These are phyloP conservation scores for Fusarium nurragi DNA, from an alignment of 2,329 filamentous ascomycete genomes.

Conservation along the genomic window DNA sequence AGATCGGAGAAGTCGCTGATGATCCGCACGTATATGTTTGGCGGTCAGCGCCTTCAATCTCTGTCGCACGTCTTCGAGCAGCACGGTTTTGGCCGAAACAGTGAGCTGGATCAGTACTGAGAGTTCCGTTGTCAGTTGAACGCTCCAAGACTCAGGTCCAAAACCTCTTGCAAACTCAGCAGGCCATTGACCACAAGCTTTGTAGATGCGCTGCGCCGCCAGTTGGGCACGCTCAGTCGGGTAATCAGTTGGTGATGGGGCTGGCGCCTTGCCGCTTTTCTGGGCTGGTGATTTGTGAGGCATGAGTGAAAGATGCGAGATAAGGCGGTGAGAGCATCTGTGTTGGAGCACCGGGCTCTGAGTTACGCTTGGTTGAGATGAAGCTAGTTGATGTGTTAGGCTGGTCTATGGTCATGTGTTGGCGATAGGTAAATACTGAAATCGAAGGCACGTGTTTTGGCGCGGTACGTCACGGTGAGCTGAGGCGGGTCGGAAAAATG, in stretches of 20 bases:
- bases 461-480: not conserved
- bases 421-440: conserved; percentile 2
- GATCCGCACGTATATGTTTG: not conserved
- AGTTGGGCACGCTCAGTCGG: not conserved
- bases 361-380: not conserved
- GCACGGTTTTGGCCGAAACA: not conserved
- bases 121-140: not conserved
- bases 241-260: not conserved
- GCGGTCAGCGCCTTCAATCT: not conserved
- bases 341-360: not conserved
- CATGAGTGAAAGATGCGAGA: not conserved
- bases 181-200: conserved; percentile 1
- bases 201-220: conserved; percentile 3
- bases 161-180: not conserved
- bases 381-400: not conserved
- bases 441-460: not conserved
- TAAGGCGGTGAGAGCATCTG: not conserved
- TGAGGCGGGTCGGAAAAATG: conserved; percentile 3
- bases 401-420: conserved; percentile 1
- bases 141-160: not conserved
- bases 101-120: not conserved
- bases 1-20: not conserved
- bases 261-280: not conserved
- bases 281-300: not conserved
- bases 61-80: not conserved